Base-by-base conservation (phyloP, 495 filamentous ascomycete genomes). In the Aspergillus funiculosus region DNA sequence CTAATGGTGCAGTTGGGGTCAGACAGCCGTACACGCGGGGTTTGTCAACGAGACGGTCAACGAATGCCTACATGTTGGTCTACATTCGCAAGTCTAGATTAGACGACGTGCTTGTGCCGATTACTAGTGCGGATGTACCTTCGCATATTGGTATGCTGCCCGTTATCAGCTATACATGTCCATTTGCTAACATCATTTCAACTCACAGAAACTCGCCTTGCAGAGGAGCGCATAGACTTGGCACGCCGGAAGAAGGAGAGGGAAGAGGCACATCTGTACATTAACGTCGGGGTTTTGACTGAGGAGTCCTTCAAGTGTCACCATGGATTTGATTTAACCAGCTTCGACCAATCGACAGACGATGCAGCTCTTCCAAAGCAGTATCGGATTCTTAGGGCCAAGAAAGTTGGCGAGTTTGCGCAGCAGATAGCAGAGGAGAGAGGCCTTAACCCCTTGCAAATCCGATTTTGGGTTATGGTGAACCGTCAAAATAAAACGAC, bases 401-500 rank as follows among this genome's bases (percentile, higher is more conserved):
- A 82, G 34, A 86, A 83, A 2, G 74, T 97, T 18, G 62, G 79
- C 20, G 86, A 95, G 2, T 75, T 97, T 48, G 77, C 80, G 7
- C 64, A 75, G 28, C 67, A 67, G 24, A 73, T 95, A 40, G 90
- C 84, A 0, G 68, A 77, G 15, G 83, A 94, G 39, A 68, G 80
- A n/a, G 71, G 66, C 2, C 28, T 72, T 14, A 62, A 80, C 37
- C 69, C 80, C 3, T 76, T 77, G 30, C 73, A 75, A 24, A 63
- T 97, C 15, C 80, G 92, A 21, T 75, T 95, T 32, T 97, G 92
- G 94, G 80, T 86, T 28, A 95, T 99, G 88, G 94, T 99, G 0
- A 96, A 95, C 56, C 86, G 92, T 7, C 92, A 99, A 58, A 99
- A 99, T 60, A 95, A 95, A 68, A 97, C 92, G 0, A 83, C 85